Conservation (phyloP, 148 eudicot species). For the Fallopia convolvulus region DNA sequence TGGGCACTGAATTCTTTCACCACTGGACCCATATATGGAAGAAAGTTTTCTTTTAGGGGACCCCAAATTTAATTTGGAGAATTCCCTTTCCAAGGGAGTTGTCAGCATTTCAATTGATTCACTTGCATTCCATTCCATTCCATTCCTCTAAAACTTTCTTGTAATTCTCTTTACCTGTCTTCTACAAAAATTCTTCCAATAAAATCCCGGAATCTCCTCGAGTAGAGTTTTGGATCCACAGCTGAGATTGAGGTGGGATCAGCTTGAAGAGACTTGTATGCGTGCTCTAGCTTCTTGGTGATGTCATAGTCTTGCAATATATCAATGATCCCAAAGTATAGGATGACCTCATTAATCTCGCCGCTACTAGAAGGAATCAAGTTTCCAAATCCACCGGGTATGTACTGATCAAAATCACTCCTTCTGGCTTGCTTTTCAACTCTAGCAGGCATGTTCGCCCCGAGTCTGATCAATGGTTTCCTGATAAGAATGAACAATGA, state of each 20-base stretch:
- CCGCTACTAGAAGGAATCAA: conserved; percentile 42
- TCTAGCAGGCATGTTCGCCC: conserved; percentile 91
- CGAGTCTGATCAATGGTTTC: conserved; percentile 76
- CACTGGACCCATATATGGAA: neutral
- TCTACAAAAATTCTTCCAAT: conserved; percentile 70
- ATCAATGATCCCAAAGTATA: conserved; percentile 88
- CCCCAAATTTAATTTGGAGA: neutral
- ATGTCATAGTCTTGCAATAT: conserved; percentile 89
- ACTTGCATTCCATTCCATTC: neutral
- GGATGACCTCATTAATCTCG: conserved; percentile 61
- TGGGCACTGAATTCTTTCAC: neutral
- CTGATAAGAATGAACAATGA: conserved; percentile 23
- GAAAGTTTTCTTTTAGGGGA: neutral
- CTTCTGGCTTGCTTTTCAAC: conserved; percentile 63
- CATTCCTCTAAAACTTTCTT: neutral
- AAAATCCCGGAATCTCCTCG: conserved; percentile 82
- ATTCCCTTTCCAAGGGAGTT: neutral
- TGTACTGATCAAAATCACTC: conserved; percentile 73
- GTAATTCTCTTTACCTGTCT: conserved; percentile 33
- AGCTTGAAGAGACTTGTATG: conserved; percentile 86
- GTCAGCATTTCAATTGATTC: neutral
- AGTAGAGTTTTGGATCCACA: conserved; percentile 90
- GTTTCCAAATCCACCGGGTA: conserved; percentile 44
- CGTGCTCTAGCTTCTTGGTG: conserved; percentile 84
- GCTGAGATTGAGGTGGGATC: conserved; percentile 91